These are phyloP conservation scores for Spathaspora passalidarum DNA, from an alignment of 805 yeast species.

Conservation along the genomic window DNA sequence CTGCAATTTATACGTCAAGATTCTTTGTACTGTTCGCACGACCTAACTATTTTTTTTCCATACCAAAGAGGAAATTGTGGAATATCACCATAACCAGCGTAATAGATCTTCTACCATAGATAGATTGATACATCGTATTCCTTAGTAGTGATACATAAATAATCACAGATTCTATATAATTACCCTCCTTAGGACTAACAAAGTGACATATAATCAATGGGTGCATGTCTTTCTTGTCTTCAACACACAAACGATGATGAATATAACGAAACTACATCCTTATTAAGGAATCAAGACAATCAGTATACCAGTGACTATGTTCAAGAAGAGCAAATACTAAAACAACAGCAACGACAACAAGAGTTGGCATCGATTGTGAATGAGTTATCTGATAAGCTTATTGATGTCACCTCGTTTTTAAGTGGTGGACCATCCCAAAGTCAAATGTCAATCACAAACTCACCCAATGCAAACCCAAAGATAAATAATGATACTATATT, in stretches of 20 bases:
- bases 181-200: too few species aligned
- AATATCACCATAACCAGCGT: not conserved
- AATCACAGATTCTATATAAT: too few species aligned
- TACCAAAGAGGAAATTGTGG: not conserved
- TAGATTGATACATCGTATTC: too few species aligned
- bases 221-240: slow-evolving; percentile 48
- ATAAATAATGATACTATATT: not conserved
- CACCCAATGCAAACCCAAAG: not conserved
- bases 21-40: not conserved
- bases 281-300: slow-evolving; percentile 25
- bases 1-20: too few species aligned
- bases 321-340: slow-evolving; percentile 36
- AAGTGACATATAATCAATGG: slow-evolving; percentile 28
- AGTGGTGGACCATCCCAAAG: slow-evolving; percentile 6
- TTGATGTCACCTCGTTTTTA: slow-evolving; percentile 35
- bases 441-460: slow-evolving; percentile 2
- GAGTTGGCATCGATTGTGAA: slow-evolving; percentile 46
- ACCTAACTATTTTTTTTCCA: not conserved
- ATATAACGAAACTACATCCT: slow-evolving; percentile 37
- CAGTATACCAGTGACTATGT: slow-evolving; percentile 27
- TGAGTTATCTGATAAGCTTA: slow-evolving; percentile 35
- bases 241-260: slow-evolving; percentile 34
- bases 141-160: too few species aligned
- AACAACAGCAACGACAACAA: slow-evolving; percentile 44
- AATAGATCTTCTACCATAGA: too few species aligned